phyloP scores from a whole-genome alignment of 2,329 filamentous ascomycete species.

The Ceratocystis colombiana region DNA sequence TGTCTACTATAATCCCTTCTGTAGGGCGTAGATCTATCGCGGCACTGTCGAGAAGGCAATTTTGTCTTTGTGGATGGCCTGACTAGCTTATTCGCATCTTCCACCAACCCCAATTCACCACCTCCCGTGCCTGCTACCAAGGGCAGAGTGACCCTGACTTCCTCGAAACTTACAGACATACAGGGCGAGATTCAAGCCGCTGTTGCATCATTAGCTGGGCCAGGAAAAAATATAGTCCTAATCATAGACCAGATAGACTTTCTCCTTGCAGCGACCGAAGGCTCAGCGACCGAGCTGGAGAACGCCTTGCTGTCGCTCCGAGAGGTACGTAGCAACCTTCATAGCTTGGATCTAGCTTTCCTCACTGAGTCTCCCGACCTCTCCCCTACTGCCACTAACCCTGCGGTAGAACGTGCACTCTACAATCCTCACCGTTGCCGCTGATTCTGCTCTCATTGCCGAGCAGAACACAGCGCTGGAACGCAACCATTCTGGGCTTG shows the following conservation, averaged over 20 bases:
- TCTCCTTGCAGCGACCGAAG: constrained; percentile 49
- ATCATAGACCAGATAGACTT: constrained; percentile 58
- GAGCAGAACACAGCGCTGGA: constrained; percentile 55
- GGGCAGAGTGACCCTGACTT: constrained; percentile 26
- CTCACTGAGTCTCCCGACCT: constrained; percentile 49
- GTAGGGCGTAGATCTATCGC: constrained; percentile 61
- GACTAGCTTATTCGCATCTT: constrained; percentile 42
- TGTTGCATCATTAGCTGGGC: constrained; percentile 31
- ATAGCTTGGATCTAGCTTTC: constrained; percentile 15
- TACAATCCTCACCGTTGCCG: constrained; percentile 57
- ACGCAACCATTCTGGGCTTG: constrained; percentile 58
- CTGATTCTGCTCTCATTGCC: constrained; percentile 61
- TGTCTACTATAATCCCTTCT: background rate
- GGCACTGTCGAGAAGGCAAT: constrained; percentile 44
- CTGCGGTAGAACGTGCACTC: constrained; percentile 48
- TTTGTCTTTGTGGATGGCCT: constrained; percentile 71
- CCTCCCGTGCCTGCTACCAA: constrained; percentile 19
- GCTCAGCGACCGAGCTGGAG: constrained; percentile 40
- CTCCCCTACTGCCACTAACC: constrained; percentile 16
- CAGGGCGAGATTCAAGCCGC: constrained; percentile 35
- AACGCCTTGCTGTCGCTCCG: constrained; percentile 50
- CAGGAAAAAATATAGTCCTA: constrained; percentile 42
- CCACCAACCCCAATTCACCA: constrained; percentile 4
- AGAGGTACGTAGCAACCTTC: constrained; percentile 43
- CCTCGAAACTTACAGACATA: constrained; percentile 32